Base-by-base conservation (phyloP, 2,329 filamentous ascomycete species). In the Hortaea werneckii region DNA sequence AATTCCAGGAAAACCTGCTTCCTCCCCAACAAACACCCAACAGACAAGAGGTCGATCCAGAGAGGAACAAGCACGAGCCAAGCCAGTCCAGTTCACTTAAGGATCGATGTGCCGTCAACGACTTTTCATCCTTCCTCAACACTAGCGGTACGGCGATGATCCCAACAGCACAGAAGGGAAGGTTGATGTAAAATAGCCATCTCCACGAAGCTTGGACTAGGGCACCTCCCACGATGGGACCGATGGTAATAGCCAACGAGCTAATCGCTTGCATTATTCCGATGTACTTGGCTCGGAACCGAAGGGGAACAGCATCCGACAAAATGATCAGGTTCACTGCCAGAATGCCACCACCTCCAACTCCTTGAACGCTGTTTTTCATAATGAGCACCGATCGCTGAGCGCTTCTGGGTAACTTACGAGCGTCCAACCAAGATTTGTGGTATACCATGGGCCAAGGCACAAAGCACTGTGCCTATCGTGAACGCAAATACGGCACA, bases 281-380 rank as follows among this genome's bases (percentile, higher is more conserved):
- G 30, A 54, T 43, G 43, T 52, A 60, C 29, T 55, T 55, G 3
- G 49, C 29, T 12, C 57, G 46, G 2, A 47, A 43, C 9, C 57
- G 51, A 6, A 59, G 47, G 7, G 56, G 57, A 4, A 70, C 61
- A 1, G 70, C 58, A 37, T 73, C 69, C 0, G 65, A 60, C 45
- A 72, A 58, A 26, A 73, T 58, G 37, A 73, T 55, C 26, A 68
- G 61, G 29, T 68, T 69, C 1, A 72, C 53, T 1, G 61, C 60
- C 46, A 67, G 64, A 4, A 70, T 64, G 0, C 70, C 71, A 2
- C 71, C 70, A 13, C 70, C 69, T 8, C 71, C 71, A 7, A 71
- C 58, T 1, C 71, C 71, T 51, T 74, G 71, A 3, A 74, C 52
- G 20, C 20, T 20, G 20, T 20, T 20, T 2, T 20, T 20, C 20